Evolutionary conservation across 768 basidiomycete species (phyloP).

Genomic region (Amanita brunnescens): DNA sequence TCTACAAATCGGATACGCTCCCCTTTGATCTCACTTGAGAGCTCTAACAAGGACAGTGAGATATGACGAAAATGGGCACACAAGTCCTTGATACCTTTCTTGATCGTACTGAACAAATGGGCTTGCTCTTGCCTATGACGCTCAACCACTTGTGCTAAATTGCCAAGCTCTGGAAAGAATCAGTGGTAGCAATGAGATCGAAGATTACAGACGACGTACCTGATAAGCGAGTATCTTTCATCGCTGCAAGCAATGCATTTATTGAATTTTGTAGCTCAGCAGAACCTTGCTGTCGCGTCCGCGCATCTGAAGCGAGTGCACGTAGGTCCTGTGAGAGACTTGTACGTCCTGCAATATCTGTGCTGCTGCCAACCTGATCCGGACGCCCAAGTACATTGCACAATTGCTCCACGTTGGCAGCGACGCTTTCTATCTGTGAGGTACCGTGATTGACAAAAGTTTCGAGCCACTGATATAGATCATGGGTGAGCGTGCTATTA

Average conservation of each 20-base stretch:
- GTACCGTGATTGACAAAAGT: slow-evolving; percentile 73
- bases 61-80: neutral
- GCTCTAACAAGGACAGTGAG: slow-evolving; percentile 33
- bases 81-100: slow-evolving; percentile 37
- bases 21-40: slow-evolving; percentile 78
- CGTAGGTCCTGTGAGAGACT: slow-evolving; percentile 29
- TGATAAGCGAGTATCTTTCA: slow-evolving; percentile 15
- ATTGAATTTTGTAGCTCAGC: slow-evolving; percentile 31
- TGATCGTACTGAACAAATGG: slow-evolving; percentile 53
- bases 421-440: slow-evolving; percentile 57
- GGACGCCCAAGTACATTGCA: slow-evolving; percentile 41
- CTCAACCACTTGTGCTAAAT: slow-evolving; percentile 53
- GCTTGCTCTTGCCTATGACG: slow-evolving; percentile 70
- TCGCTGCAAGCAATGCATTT: slow-evolving; percentile 24
- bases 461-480: slow-evolving; percentile 67
- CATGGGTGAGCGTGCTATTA: neutral
- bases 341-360: slow-evolving; percentile 9
- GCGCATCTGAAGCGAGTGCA: slow-evolving; percentile 24
- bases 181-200: neutral
- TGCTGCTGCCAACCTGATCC: slow-evolving; percentile 1
- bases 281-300: slow-evolving; percentile 27
- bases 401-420: slow-evolving; percentile 51
- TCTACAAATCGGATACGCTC: slow-evolving; percentile 83
- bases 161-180: slow-evolving; percentile 37
- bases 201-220: slow-evolving; percentile 5